Evolutionary conservation across 2,329 filamentous ascomycete species (phyloP).

Genomic region (Aspergillus cejpii): DNA sequence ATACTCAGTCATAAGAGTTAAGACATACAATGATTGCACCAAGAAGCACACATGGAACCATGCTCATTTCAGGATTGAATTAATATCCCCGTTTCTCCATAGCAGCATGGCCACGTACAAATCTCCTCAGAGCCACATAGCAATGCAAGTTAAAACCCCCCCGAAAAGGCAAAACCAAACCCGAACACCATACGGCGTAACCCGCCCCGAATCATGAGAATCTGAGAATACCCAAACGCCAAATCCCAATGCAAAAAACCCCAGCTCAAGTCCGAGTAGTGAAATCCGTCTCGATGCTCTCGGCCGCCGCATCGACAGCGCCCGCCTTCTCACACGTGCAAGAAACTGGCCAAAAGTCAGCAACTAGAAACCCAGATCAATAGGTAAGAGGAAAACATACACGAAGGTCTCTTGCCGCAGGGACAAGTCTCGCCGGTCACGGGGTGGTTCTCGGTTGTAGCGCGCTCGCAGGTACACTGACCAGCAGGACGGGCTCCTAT

Average conservation of each 20-base stretch:
- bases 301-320: constrained; percentile 55
- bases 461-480: constrained; percentile 72
- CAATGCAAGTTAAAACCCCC: too few species aligned
- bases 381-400: constrained; percentile 52
- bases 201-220: too few species aligned
- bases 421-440: constrained; percentile 58
- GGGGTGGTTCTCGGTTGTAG: constrained; percentile 61
- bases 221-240: too few species aligned
- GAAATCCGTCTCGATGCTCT: constrained; percentile 70
- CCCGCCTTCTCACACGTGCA: constrained; percentile 78
- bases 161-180: too few species aligned
- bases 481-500: constrained; percentile 65
- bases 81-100: too few species aligned
- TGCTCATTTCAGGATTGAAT: too few species aligned
- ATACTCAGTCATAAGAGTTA: too few species aligned
- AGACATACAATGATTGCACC: too few species aligned
- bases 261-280: constrained; percentile 56
- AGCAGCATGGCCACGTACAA: too few species aligned
- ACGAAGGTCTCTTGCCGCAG: constrained; percentile 67
- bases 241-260: constrained; percentile 15
- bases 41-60: too few species aligned
- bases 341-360: constrained; percentile 44
- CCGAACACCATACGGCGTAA: too few species aligned
- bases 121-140: too few species aligned
- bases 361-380: neutral